Conservation (phyloP, 495 filamentous ascomycete species). For the Daldinia childiae region DNA sequence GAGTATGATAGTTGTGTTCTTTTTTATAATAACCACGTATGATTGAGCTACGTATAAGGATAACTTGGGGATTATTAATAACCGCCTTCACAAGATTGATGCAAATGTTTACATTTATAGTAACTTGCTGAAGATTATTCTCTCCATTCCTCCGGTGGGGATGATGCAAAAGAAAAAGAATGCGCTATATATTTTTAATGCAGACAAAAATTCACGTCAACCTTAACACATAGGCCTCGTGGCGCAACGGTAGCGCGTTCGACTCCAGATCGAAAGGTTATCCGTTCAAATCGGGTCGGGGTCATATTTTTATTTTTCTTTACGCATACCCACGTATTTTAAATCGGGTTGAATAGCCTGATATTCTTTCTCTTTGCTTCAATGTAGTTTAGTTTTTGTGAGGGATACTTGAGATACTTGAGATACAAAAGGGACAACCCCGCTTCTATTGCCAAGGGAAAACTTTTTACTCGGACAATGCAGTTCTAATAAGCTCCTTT, state of each 20-base stretch:
- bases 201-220: neutral
- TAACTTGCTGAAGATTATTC: too few species aligned
- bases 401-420: neutral
- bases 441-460: neutral
- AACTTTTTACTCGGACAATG: neutral
- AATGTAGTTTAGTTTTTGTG: neutral
- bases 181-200: neutral
- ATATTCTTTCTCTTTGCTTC: neutral
- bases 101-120: too few species aligned
- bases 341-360: neutral
- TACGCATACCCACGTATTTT: neutral
- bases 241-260: slow-evolving; percentile 38
- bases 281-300: slow-evolving; percentile 37
- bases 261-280: slow-evolving; percentile 40
- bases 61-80: too few species aligned
- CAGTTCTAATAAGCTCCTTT: neutral
- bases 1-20: neutral
- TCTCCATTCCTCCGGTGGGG: too few species aligned
- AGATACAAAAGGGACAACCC: neutral
- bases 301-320: slow-evolving; percentile 7
- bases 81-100: too few species aligned
- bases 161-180: too few species aligned
- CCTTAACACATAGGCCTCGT: slow-evolving; percentile 16
- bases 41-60: neutral
- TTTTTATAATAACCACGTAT: neutral